phyloP scores from a whole-genome alignment of 495 filamentous ascomycete genomes.

The Daldinia bambusicola region DNA sequence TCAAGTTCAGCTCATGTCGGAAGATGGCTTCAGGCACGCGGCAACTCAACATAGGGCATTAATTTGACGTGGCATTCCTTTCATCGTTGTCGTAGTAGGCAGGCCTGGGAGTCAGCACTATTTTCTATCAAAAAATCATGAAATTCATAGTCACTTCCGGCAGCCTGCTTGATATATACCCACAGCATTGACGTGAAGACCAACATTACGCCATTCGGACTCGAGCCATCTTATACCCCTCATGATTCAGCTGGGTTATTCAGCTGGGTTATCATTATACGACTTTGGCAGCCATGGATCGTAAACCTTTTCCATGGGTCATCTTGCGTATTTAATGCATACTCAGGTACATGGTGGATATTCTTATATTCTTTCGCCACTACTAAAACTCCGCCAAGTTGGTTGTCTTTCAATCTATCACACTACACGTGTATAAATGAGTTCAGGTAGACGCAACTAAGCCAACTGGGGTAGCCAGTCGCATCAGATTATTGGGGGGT shows the following conservation, averaged over 20 bases:
- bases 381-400: slow-evolving; percentile 29
- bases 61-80: slow-evolving; percentile 35
- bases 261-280: slow-evolving; percentile 15
- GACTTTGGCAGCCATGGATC: slow-evolving; percentile 21
- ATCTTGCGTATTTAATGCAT: background rate
- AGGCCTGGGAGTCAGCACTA: slow-evolving; percentile 15
- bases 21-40: slow-evolving; percentile 10
- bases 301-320: slow-evolving; percentile 5
- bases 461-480: slow-evolving; percentile 36
- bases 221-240: slow-evolving; percentile 19
- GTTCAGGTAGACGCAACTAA: slow-evolving; percentile 30
- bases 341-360: slow-evolving; percentile 9
- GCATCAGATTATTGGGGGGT: slow-evolving; percentile 20
- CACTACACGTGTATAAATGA: slow-evolving; percentile 41
- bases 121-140: slow-evolving; percentile 15
- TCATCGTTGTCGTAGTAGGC: slow-evolving; percentile 12
- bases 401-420: slow-evolving; percentile 26
- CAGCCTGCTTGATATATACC: slow-evolving; percentile 7
- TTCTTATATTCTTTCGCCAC: slow-evolving; percentile 14
- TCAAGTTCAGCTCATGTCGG: slow-evolving; percentile 11
- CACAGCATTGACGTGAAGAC: slow-evolving; percentile 9
- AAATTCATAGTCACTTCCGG: slow-evolving; percentile 7
- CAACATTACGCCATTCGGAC: slow-evolving; percentile 8
- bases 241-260: slow-evolving; percentile 18
- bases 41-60: slow-evolving; percentile 16